phyloP scores from a whole-genome alignment of 306 rosid genomes.

The Betula pendula region DNA sequence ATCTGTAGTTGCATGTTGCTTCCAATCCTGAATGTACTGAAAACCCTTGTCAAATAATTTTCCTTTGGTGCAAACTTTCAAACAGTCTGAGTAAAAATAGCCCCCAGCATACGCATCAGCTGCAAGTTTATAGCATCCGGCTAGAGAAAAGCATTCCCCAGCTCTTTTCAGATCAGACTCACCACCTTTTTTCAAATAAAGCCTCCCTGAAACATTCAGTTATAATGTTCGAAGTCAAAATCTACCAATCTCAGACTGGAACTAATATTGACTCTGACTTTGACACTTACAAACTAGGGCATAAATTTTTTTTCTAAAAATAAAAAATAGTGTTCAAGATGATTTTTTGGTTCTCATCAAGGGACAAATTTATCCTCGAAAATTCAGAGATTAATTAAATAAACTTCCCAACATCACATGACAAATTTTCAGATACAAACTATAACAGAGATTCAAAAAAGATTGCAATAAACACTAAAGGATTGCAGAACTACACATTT shows the following conservation, averaged over 20 bases:
- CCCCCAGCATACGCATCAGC: conserved; percentile 66
- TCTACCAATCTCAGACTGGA: no score
- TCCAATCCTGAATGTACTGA: conserved; percentile 56
- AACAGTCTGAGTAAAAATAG: conserved; percentile 48
- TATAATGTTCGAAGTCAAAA: no score
- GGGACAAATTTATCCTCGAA: not conserved
- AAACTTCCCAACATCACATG: not conserved
- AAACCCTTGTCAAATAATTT: conserved; percentile 60
- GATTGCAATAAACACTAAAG: not conserved
- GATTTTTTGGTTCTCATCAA: not conserved
- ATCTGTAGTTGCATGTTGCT: conserved; percentile 40
- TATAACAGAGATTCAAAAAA: not conserved
- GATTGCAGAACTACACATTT: not conserved
- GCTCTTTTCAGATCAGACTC: conserved; percentile 55
- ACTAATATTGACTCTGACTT: no score
- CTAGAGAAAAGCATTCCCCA: conserved; percentile 68
- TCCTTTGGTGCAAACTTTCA: conserved; percentile 54
- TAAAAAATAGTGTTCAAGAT: not conserved
- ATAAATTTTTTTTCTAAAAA: no score
- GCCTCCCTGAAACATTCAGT: conserved; percentile 40
- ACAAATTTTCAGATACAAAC: not conserved
- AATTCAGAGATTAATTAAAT: not conserved
- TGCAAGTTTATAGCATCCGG: conserved; percentile 48
- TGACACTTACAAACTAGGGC: no score
- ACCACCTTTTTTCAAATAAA: conserved; percentile 57